Conservation (phyloP, 2,329 filamentous ascomycete species). For the Diatrype stigma region DNA sequence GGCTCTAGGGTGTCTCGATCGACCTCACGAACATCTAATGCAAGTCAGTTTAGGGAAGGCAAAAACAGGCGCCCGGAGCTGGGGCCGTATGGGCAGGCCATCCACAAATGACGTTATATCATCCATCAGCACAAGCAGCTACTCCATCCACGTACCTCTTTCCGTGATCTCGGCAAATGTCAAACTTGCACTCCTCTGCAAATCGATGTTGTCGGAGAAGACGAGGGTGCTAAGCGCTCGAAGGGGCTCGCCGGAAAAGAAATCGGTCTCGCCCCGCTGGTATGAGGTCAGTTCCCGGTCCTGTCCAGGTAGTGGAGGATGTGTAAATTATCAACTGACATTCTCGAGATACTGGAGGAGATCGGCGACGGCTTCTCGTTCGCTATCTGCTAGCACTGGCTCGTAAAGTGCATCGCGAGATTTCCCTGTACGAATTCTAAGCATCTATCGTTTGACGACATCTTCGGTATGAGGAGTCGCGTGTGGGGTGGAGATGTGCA, state of each 20-base stretch:
- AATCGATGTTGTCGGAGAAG: slow-evolving; percentile 97
- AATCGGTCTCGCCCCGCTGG: slow-evolving; percentile 93
- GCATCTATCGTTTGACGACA: slow-evolving; percentile 8
- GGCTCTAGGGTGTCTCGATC: slow-evolving; percentile 92
- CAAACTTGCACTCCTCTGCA: slow-evolving; percentile 93
- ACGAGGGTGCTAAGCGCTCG: slow-evolving; percentile 92
- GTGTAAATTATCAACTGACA: slow-evolving; percentile 47
- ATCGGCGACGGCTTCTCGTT: slow-evolving; percentile 94
- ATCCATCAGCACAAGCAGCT: neutral
- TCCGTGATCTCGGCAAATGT: slow-evolving; percentile 99
- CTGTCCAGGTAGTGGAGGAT: neutral
- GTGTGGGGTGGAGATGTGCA: slow-evolving; percentile 5
- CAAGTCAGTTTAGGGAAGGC: slow-evolving; percentile 4
- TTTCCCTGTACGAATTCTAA: slow-evolving; percentile 51
- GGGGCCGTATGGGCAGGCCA: neutral
- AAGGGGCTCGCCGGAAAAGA: slow-evolving; percentile 94
- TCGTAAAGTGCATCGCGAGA: slow-evolving; percentile 80
- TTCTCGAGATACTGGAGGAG: slow-evolving; percentile 95
- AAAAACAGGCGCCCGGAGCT: neutral
- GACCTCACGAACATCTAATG: slow-evolving; percentile 88
- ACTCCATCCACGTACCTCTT: slow-evolving; percentile 60
- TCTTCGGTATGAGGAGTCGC: slow-evolving; percentile 1
- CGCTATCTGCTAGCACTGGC: slow-evolving; percentile 86
- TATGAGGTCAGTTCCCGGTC: slow-evolving; percentile 24
- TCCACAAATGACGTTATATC: neutral